These are phyloP conservation scores for Penicillium malachiteum DNA, from an alignment of 495 filamentous ascomycete species.

Conservation along the genomic window DNA sequence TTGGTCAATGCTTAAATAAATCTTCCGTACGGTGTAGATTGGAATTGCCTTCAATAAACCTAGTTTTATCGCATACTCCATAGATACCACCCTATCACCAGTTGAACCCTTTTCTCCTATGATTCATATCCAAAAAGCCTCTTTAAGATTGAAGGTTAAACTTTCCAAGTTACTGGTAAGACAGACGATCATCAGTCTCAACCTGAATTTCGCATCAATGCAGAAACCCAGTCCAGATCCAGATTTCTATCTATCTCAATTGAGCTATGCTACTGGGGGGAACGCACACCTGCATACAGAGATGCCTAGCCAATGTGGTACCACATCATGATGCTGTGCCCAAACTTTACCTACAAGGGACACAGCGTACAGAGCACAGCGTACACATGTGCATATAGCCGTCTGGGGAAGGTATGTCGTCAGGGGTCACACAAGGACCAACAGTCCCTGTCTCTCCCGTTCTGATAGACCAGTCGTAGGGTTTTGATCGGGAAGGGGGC, in stretches of 20 bases:
- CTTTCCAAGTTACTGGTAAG: not conserved
- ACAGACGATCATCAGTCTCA: not conserved
- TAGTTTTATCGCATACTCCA: no score
- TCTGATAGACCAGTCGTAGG: not conserved
- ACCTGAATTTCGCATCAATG: not conserved
- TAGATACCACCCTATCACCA: no score
- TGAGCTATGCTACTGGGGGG: not conserved
- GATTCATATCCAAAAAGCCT: no score
- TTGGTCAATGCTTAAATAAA: not conserved
- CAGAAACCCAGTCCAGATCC: not conserved
- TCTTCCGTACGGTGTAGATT: not conserved
- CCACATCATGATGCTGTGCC: not conserved
- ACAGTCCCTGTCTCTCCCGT: not conserved
- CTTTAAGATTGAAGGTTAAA: not conserved
- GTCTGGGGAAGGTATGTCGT: not conserved
- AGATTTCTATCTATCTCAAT: not conserved
- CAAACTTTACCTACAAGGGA: not conserved
- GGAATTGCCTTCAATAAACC: no score
- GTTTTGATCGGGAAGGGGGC: not conserved
- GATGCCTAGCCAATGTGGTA: conserved; percentile 1
- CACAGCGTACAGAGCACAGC: no score
- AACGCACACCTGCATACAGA: not conserved
- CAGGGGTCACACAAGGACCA: conserved; percentile 2
- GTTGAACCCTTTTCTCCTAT: no score
- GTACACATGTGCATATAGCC: no score